Conservation (phyloP, 2,329 filamentous ascomycete genomes). For the Colletotrichum filicis region DNA sequence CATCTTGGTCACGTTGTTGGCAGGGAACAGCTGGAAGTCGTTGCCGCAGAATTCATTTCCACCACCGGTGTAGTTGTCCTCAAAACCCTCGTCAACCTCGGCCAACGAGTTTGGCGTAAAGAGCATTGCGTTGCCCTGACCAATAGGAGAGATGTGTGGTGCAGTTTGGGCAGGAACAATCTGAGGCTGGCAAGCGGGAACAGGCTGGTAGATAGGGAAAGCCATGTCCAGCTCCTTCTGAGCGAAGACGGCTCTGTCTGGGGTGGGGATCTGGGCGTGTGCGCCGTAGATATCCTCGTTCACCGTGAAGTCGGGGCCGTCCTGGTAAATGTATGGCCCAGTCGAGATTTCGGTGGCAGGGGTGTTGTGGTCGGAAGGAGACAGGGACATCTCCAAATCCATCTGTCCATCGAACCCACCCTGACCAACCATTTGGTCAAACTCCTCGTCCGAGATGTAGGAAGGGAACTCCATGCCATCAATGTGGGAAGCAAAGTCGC, state of each 20-base stretch:
- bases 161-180: constrained; percentile 43
- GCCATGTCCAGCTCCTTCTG: constrained; percentile 32
- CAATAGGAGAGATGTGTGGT: constrained; percentile 74
- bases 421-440: constrained; percentile 47
- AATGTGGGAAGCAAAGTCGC: constrained; percentile 39
- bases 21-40: constrained; percentile 74
- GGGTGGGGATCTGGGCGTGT: constrained; percentile 66
- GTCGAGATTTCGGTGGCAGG: constrained; percentile 54
- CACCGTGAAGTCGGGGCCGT: constrained; percentile 70
- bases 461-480: constrained; percentile 58
- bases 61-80: constrained; percentile 59
- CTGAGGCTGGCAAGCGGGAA: constrained; percentile 53
- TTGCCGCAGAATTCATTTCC: constrained; percentile 48
- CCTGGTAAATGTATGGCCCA: constrained; percentile 65
- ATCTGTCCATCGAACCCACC: constrained; percentile 42
- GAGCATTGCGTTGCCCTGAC: constrained; percentile 75
- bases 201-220: constrained; percentile 34
- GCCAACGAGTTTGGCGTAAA: constrained; percentile 72
- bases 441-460: constrained; percentile 60
- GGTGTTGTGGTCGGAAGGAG: constrained; percentile 62
- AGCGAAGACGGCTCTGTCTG: constrained; percentile 42
- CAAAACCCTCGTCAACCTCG: constrained; percentile 74
- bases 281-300: constrained; percentile 73
- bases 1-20: constrained; percentile 51
- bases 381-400: constrained; percentile 51